Evolutionary conservation across 805 yeast species (phyloP).

Genomic region (Candida caryicola): DNA sequence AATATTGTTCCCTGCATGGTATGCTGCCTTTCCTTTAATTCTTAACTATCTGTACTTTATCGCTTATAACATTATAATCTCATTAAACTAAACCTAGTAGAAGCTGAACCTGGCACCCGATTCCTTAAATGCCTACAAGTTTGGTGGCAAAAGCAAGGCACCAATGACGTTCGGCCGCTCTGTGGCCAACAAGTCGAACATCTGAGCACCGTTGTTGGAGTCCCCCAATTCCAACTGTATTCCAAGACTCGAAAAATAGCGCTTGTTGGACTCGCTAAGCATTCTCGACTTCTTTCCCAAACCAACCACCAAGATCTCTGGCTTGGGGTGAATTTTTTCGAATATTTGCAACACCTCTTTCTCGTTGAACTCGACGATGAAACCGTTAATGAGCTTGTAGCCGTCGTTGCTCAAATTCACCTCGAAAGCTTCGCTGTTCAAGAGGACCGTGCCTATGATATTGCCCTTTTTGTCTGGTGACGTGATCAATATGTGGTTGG

Average conservation of each 20-base stretch:
- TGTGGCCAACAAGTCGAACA: slow-evolving; percentile 72
- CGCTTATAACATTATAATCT: not conserved
- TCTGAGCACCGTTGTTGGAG: slow-evolving; percentile 61
- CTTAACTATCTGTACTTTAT: not conserved
- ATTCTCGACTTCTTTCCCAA: slow-evolving; percentile 64
- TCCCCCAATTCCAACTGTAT: slow-evolving; percentile 69
- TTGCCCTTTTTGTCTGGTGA: slow-evolving; percentile 39
- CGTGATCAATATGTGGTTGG: slow-evolving; percentile 48
- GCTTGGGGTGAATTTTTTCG: slow-evolving; percentile 64
- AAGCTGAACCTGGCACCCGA: too few species aligned
- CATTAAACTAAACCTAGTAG: not conserved
- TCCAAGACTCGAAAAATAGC: slow-evolving; percentile 53
- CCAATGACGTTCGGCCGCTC: slow-evolving; percentile 76
- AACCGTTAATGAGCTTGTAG: slow-evolving; percentile 44
- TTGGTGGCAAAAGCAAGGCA: slow-evolving; percentile 70
- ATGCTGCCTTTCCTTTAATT: not conserved
- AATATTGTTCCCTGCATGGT: not conserved
- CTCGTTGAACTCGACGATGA: slow-evolving; percentile 52
- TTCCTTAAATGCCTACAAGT: too few species aligned
- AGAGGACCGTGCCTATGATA: slow-evolving; percentile 45
- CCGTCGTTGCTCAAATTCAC: slow-evolving; percentile 49
- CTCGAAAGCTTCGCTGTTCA: slow-evolving; percentile 61
- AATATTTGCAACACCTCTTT: slow-evolving; percentile 45
- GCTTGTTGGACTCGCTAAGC: slow-evolving; percentile 54
- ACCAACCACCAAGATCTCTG: slow-evolving; percentile 72